phyloP scores from a whole-genome alignment of 768 basidiomycete genomes.

The Harrya chromipes region DNA sequence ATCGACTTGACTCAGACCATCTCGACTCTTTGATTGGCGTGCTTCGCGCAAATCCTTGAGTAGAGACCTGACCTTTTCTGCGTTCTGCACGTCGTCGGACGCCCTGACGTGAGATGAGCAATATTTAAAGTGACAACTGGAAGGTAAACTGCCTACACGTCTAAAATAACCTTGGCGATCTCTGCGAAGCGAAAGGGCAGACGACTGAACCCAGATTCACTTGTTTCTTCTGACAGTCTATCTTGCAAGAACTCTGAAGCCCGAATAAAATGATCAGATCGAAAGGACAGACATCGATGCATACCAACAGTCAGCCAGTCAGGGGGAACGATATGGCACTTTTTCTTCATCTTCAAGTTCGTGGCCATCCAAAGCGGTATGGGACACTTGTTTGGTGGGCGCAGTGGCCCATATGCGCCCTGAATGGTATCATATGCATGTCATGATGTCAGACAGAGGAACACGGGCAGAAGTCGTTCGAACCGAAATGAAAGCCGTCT shows the following conservation, averaged over 20 bases:
- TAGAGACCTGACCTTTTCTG: conserved; percentile 79
- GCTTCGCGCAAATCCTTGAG: conserved; percentile 96
- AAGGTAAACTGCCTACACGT: conserved; percentile 59
- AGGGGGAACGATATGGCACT: conserved; percentile 90
- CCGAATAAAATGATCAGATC: background rate
- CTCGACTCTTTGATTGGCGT: conserved; percentile 88
- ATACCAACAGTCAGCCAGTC: conserved; percentile 84
- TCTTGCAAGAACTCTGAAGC: conserved; percentile 76
- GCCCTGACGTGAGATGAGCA: conserved; percentile 50
- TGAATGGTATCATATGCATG: conserved; percentile 28
- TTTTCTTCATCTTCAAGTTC: conserved; percentile 91
- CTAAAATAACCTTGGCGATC: conserved; percentile 87
- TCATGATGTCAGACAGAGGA: conserved; percentile 5
- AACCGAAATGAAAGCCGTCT: conserved; percentile 86
- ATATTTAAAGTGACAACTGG: background rate
- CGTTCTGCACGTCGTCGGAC: conserved; percentile 81
- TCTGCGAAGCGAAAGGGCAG: conserved; percentile 89
- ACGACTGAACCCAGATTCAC: conserved; percentile 66
- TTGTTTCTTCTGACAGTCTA: conserved; percentile 70
- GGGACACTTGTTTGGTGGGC: conserved; percentile 77
- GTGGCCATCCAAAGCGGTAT: conserved; percentile 98
- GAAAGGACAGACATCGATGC: conserved; percentile 21
- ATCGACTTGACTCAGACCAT: conserved; percentile 78
- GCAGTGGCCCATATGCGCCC: conserved; percentile 92
- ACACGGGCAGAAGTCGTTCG: conserved; percentile 32